Evolutionary conservation across 1,139 yeast species (phyloP).

Genomic region (Pichia terricola): DNA sequence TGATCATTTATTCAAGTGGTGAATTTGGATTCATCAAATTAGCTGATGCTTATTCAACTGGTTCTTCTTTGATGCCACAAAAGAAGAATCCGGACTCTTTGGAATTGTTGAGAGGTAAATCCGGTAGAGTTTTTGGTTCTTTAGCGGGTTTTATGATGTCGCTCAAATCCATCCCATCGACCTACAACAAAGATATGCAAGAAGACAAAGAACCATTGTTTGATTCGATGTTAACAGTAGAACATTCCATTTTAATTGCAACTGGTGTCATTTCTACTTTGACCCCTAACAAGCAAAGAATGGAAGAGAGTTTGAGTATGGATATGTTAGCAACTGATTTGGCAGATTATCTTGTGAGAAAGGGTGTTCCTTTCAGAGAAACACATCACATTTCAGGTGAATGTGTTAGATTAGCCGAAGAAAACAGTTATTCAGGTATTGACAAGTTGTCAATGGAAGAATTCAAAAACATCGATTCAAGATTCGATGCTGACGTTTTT

Average conservation of each 20-base stretch:
- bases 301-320: conserved; percentile 88
- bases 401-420: conserved; percentile 89
- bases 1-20: conserved; percentile 91
- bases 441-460: conserved; percentile 71
- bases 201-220: conserved; percentile 97
- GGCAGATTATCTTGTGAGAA: conserved; percentile 94
- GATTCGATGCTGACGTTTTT: conserved; percentile 75
- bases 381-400: conserved; percentile 98
- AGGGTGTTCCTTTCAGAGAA: conserved; percentile 98
- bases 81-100: conserved; percentile 96
- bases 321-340: conserved; percentile 98
- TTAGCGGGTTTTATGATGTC: conserved; percentile 95
- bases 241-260: conserved; percentile 86
- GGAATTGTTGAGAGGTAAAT: conserved; percentile 90
- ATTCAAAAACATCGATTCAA: conserved; percentile 63
- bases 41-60: conserved; percentile 97
- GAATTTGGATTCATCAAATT: conserved; percentile 90
- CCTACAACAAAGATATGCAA: conserved; percentile 96
- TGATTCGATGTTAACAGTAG: conserved; percentile 82
- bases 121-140: conserved; percentile 94
- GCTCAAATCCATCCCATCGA: conserved; percentile 89
- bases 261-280: conserved; percentile 93
- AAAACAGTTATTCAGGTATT: conserved; percentile 62
- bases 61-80: conserved; percentile 97
- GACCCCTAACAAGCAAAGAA: conserved; percentile 56